Base-by-base conservation (phyloP, 176 grass and related monocot species). In the Melocanna baccifera region DNA sequence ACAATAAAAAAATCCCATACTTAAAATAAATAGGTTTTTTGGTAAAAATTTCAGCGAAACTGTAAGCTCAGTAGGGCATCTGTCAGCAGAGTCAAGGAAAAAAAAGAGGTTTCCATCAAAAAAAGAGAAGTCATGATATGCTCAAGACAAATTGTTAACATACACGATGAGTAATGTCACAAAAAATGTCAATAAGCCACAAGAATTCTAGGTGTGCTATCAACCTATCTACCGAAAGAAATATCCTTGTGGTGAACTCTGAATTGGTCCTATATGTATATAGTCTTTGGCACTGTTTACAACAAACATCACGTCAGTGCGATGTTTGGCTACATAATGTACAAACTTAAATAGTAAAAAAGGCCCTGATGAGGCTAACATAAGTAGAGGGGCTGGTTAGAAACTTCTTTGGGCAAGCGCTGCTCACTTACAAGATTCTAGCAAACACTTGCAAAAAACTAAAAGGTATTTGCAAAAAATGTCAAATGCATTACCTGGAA, bases 401-500 rank as follows among this genome's bases (percentile, higher is more conserved):
- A 87, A 50, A 28, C 13, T 50, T 15, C 39, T 81, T 64, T 65
- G 14, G 3, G 34, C 19, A 42, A 67, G 57, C 1, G 0, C 9
- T 9, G 32, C 84, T 26, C 6, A 36, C 51, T 23, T 37, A 50
- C 25, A 39, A 75, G 34, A 84, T 48, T 81, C 26, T 46, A 58
- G 48, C 43, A 79, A 73, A n/a, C 36, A 48, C 28, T 20, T 79
- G 36, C 15, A 77, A 43, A 83, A 75, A 69, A 12, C 9, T 56
- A 23, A 15, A 15, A 73, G 5, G 47, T 7, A 28, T 74, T 68
- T 45, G 55, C 7, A n/a, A 48, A 80, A 79, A 11, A 43, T 25
- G 39, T 13, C 1, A 26, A 14, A 75, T 51, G 57, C 2, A 7
- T 76, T 95, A 98, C 91, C 93, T 95, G 96, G 69, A 89, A 95